Evolutionary conservation across 2,329 filamentous ascomycete species (phyloP).

Genomic region (Fusarium anguioides): DNA sequence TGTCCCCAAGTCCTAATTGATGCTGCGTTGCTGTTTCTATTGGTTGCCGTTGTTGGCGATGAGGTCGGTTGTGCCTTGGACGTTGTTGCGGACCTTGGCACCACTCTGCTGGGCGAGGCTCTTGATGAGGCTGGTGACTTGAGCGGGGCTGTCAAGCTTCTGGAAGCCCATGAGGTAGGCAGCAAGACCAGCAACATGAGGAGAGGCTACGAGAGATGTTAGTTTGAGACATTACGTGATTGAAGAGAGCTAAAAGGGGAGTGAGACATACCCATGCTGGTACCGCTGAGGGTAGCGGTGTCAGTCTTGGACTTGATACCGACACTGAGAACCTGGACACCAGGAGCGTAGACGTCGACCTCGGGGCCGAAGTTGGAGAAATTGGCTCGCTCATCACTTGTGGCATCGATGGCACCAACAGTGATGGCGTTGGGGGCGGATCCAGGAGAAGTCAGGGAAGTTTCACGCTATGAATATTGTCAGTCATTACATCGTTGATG

Average conservation of each 20-base stretch:
- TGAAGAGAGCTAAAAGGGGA: not conserved
- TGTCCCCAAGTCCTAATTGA: constrained; percentile 9
- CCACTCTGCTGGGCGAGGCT: constrained; percentile 61
- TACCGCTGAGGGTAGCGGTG: constrained; percentile 61
- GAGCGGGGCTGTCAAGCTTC: constrained; percentile 53
- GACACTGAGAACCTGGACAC: constrained; percentile 64
- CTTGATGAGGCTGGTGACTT: constrained; percentile 62
- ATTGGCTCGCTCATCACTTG: constrained; percentile 58
- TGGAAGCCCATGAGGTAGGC: constrained; percentile 74
- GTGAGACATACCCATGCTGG: constrained; percentile 63
- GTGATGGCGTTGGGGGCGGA: constrained; percentile 68
- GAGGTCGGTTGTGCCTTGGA: constrained; percentile 58
- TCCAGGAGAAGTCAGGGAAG: constrained; percentile 63
- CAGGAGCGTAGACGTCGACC: constrained; percentile 68
- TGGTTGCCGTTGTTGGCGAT: constrained; percentile 68
- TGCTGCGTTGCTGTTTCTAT: constrained; percentile 30
- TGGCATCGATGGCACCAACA: constrained; percentile 68
- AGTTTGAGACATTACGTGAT: constrained; percentile 17
- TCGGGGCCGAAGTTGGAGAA: constrained; percentile 69
- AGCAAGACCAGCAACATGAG: constrained; percentile 74
- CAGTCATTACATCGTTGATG: not conserved
- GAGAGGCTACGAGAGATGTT: constrained; percentile 58
- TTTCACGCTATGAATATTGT: constrained; percentile 54
- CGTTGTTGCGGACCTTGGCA: constrained; percentile 57
- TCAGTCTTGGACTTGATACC: constrained; percentile 62